Evolutionary conservation across 2,329 filamentous ascomycete species (phyloP).

Genomic region (Ilyonectria destructans): DNA sequence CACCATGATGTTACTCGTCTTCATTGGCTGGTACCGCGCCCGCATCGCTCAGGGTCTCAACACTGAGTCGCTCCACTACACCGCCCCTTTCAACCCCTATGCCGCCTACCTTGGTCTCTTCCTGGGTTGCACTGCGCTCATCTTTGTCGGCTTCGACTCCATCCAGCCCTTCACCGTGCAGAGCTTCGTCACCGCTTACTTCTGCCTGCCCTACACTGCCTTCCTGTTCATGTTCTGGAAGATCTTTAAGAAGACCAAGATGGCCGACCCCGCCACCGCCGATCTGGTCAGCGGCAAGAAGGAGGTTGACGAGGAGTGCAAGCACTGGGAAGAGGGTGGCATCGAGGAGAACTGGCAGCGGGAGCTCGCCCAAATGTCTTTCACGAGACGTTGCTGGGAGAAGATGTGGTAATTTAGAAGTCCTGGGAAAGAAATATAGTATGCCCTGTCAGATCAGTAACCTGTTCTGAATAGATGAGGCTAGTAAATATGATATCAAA

Average conservation of each 20-base stretch:
- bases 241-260: conserved; percentile 65
- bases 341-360: conserved; percentile 62
- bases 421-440: neutral
- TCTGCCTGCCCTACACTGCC: conserved; percentile 68
- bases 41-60: conserved; percentile 64
- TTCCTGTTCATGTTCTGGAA: conserved; percentile 67
- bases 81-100: conserved; percentile 67
- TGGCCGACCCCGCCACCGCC: conserved; percentile 43
- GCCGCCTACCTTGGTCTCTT: conserved; percentile 65
- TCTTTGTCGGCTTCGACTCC: conserved; percentile 72
- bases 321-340: conserved; percentile 62
- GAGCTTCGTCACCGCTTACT: conserved; percentile 69
- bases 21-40: conserved; percentile 64
- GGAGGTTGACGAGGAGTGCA: conserved; percentile 74
- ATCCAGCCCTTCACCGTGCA: conserved; percentile 67
- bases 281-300: conserved; percentile 68
- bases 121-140: conserved; percentile 64
- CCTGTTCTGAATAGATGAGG: conserved; percentile 19
- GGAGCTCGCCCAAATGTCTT: conserved; percentile 55
- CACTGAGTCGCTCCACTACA: conserved; percentile 65
- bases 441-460: conserved; percentile 8
- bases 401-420: conserved; percentile 55
- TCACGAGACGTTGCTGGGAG: conserved; percentile 57
- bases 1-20: conserved; percentile 59
- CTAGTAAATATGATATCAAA: conserved; percentile 17